Base-by-base conservation (phyloP, 225 moss, liverwort and hornwort species). In the Asterella californica region DNA sequence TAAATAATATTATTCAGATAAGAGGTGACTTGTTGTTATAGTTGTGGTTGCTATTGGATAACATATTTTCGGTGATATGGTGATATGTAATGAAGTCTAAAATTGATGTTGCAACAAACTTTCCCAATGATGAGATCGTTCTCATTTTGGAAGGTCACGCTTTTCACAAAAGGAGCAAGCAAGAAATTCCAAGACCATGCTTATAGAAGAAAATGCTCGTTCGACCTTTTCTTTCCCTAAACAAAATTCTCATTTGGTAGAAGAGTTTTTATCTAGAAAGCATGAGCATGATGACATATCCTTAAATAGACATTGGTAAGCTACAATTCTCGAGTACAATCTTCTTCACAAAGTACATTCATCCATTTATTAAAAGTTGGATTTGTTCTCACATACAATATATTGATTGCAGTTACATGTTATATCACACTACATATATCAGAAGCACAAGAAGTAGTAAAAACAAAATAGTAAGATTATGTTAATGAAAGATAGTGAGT, bases 331-430 rank as follows among this genome's bases (percentile, higher is more conserved):
- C 45, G 36, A 70, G 70, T 70, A 70, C 70, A n/a, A n/a, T n/a
- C n/a, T n/a, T 45, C 70, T 45, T 24, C 45, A 22, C 70, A 18
- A 9, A 70, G 70, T 70, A 70, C 70, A 70, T 70, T 38, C 37
- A n/a, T n/a, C n/a, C n/a, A 38, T 70, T 70, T 70, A 70, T 70
- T 37, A 70, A 70, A 70, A 38, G 70, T 38, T 70, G 45, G 70
- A 19, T 70, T 70, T 70, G 70, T 70, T 70, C 45, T 70, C 30
- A 65, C 25, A 9, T 65, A 65, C 30, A n/a, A n/a, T n/a, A n/a
- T n/a, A n/a, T n/a, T n/a, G n/a, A n/a, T n/a, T n/a, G n/a, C n/a
- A n/a, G n/a, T n/a, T n/a, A n/a, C n/a, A n/a, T n/a, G n/a, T n/a
- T n/a, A n/a, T n/a, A n/a, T n/a, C n/a, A n/a, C n/a, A n/a, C n/a